These are phyloP conservation scores for Botrytis sinoallii DNA, from an alignment of 2,329 filamentous ascomycete genomes.

Conservation along the genomic window DNA sequence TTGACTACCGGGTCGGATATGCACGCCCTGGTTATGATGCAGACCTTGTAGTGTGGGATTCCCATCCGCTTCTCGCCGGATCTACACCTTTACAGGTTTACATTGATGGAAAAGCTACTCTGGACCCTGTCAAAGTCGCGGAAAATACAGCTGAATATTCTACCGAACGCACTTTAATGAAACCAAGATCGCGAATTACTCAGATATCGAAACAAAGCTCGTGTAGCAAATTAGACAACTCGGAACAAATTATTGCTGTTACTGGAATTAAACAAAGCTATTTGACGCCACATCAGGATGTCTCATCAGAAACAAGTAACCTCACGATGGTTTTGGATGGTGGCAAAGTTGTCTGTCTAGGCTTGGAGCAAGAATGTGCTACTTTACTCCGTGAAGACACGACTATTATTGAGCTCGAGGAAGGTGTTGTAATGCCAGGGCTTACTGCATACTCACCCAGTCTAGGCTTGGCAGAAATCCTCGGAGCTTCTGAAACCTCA, in stretches of 20 bases:
- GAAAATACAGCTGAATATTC: constrained; percentile 31
- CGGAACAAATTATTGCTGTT: constrained; percentile 38
- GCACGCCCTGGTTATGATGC: constrained; percentile 47
- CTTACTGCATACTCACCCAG: constrained; percentile 48
- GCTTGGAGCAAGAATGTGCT: constrained; percentile 36
- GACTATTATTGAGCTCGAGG: constrained; percentile 40
- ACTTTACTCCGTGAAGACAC: constrained; percentile 26
- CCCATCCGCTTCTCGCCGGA: constrained; percentile 46
- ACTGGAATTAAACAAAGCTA: constrained; percentile 42
- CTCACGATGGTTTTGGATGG: constrained; percentile 42
- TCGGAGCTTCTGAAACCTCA: constrained; percentile 43
- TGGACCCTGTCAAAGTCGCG: constrained; percentile 38
- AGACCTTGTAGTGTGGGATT: constrained; percentile 50
- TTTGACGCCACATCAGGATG: constrained; percentile 30
- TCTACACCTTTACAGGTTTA: constrained; percentile 48
- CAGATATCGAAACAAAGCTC: background rate
- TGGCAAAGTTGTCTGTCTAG: constrained; percentile 44
- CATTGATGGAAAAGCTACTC: constrained; percentile 44
- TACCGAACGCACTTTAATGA: background rate
- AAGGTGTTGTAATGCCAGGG: constrained; percentile 49
- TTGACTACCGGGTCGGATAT: constrained; percentile 46
- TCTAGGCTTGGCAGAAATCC: constrained; percentile 52
- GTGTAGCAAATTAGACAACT: constrained; percentile 21
- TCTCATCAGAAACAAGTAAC: constrained; percentile 23
- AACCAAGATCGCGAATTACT: constrained; percentile 27